Percentiles rank a stretch among this genome's conserved stretches.
phyloP scores from a whole-genome alignment of 1,139 yeast genomes.

The Dujonia santamariae region DNA sequence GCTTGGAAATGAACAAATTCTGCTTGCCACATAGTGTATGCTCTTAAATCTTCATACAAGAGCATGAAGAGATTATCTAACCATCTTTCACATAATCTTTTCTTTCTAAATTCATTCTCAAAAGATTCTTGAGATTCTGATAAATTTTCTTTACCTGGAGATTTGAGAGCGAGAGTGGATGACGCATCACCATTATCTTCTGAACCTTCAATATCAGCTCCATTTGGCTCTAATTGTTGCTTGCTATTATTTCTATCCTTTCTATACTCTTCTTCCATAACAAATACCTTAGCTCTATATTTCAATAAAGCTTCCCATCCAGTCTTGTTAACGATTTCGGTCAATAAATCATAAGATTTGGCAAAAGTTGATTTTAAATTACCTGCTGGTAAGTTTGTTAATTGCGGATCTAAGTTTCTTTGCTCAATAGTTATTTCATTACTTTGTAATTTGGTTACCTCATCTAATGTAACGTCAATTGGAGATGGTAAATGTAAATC shows the following conservation, averaged over 20 bases:
- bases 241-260: slow-evolving; percentile 32
- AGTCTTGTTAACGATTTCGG: slow-evolving; percentile 63
- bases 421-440: slow-evolving; percentile 51
- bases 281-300: slow-evolving; percentile 80
- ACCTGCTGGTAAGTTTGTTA: slow-evolving; percentile 73
- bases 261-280: slow-evolving; percentile 90
- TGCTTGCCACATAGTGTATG: slow-evolving; percentile 89
- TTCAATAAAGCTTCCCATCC: slow-evolving; percentile 91
- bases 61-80: slow-evolving; percentile 84
- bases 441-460: slow-evolving; percentile 54
- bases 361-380: slow-evolving; percentile 76
- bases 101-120: slow-evolving; percentile 55
- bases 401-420: slow-evolving; percentile 60
- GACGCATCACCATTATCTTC: slow-evolving; percentile 4
- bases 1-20: slow-evolving; percentile 65
- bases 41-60: slow-evolving; percentile 83
- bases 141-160: background rate
- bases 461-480: slow-evolving; percentile 69
- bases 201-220: background rate
- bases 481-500: slow-evolving; percentile 77
- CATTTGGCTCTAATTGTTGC: slow-evolving; percentile 5
- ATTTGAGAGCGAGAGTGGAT: slow-evolving; percentile 6
- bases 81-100: slow-evolving; percentile 94
- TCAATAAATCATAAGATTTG: slow-evolving; percentile 74
- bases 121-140: slow-evolving; percentile 13